A percentile compares a stretch with the other conserved stretches of the same genome.
phyloP scores from a whole-genome alignment of 2,329 filamentous ascomycete species.

The Aspergillus candidus region DNA sequence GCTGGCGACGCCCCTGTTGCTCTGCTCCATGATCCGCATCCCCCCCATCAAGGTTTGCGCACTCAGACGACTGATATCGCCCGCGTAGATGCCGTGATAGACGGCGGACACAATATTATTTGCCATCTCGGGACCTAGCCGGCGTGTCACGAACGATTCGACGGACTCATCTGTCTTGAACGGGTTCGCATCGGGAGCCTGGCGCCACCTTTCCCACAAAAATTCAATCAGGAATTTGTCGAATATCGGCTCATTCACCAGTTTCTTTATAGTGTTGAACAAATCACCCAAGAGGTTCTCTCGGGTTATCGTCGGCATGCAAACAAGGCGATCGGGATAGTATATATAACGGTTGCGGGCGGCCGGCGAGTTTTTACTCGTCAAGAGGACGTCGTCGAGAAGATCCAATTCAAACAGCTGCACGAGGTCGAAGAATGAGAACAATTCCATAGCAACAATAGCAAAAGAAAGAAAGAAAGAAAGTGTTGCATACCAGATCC shows the following conservation, averaged over 20 bases:
- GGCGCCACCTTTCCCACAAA: slow-evolving; percentile 29
- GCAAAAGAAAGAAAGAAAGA: slow-evolving; percentile 2
- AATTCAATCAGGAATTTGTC: slow-evolving; percentile 38
- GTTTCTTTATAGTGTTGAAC: slow-evolving; percentile 27
- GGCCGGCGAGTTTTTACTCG: slow-evolving; percentile 45
- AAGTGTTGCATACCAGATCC: slow-evolving; percentile 56
- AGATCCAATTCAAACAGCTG: slow-evolving; percentile 57
- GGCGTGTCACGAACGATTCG: slow-evolving; percentile 57
- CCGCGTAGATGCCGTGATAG: slow-evolving; percentile 86
- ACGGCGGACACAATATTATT: slow-evolving; percentile 70
- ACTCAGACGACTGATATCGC: slow-evolving; percentile 76
- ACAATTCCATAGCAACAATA: not conserved
- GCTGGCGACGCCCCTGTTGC: slow-evolving; percentile 14
- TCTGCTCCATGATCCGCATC: slow-evolving; percentile 44
- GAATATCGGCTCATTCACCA: slow-evolving; percentile 54
- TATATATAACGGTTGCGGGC: slow-evolving; percentile 71
- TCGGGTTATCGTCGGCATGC: slow-evolving; percentile 47
- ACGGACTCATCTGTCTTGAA: slow-evolving; percentile 59
- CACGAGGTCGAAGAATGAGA: slow-evolving; percentile 6
- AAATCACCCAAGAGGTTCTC: slow-evolving; percentile 13
- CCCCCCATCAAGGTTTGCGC: slow-evolving; percentile 56
- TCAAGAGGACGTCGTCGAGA: slow-evolving; percentile 51
- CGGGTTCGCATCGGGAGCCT: slow-evolving; percentile 22
- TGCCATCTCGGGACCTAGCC: slow-evolving; percentile 51
- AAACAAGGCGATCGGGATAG: slow-evolving; percentile 76